Conservation (phyloP, 345 rosid species). For the Salix udensis region DNA sequence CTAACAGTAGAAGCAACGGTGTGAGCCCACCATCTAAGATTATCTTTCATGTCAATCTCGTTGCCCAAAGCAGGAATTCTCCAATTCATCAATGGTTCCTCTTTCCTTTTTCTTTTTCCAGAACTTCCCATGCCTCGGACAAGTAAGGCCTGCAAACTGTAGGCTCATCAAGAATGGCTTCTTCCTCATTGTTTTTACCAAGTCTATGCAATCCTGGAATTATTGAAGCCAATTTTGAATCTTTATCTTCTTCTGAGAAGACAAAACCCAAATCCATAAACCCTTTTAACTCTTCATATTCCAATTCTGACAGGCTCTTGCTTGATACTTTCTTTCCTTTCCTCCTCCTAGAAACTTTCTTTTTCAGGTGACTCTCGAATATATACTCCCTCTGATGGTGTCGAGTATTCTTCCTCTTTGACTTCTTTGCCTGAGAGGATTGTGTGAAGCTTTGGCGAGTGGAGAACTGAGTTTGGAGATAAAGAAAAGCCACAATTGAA, state of each 20-base stretch:
- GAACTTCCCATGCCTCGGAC: slow-evolving; percentile 78
- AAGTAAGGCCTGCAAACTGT: slow-evolving; percentile 63
- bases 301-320: slow-evolving; percentile 65
- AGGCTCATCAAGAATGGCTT: slow-evolving; percentile 12
- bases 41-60: slow-evolving; percentile 59
- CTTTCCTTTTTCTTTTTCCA: slow-evolving; percentile 33
- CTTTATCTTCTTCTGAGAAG: slow-evolving; percentile 67
- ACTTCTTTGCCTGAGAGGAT: slow-evolving; percentile 39
- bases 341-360: neutral
- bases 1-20: slow-evolving; percentile 60
- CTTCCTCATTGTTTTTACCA: slow-evolving; percentile 35
- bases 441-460: slow-evolving; percentile 32
- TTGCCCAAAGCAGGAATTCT: slow-evolving; percentile 45
- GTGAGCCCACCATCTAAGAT: slow-evolving; percentile 72
- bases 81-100: slow-evolving; percentile 55
- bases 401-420: slow-evolving; percentile 13
- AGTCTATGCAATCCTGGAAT: slow-evolving; percentile 68
- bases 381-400: neutral
- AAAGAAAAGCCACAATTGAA: slow-evolving; percentile 17
- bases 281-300: slow-evolving; percentile 78
- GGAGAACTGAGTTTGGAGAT: slow-evolving; percentile 51
- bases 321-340: slow-evolving; percentile 33
- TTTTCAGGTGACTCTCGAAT: neutral
- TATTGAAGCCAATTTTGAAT: slow-evolving; percentile 63
- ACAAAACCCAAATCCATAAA: slow-evolving; percentile 90